Percentiles rank a stretch among this genome's conserved stretches.
These are phyloP conservation scores for Boletus reticulatus DNA, from an alignment of 768 basidiomycete genomes.

Conservation along the genomic window DNA sequence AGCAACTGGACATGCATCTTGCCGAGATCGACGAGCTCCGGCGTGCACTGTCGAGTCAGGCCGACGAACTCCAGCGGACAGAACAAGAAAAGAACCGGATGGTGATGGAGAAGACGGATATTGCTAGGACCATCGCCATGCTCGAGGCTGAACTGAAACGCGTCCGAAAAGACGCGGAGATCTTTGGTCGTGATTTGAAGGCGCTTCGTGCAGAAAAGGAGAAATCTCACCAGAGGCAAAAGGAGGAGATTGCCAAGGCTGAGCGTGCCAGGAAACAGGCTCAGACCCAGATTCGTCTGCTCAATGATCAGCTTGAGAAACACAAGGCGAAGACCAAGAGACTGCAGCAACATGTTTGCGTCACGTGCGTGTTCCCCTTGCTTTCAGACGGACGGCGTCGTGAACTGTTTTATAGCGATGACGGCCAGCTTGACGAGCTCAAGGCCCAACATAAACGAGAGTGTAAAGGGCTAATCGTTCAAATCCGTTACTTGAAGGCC, in stretches of 20 bases:
- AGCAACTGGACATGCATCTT: slow-evolving; percentile 69
- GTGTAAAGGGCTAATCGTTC: slow-evolving; percentile 86
- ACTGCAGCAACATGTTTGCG: slow-evolving; percentile 56
- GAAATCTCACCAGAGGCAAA: slow-evolving; percentile 50
- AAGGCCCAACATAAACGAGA: slow-evolving; percentile 77
- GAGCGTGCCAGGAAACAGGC: slow-evolving; percentile 67
- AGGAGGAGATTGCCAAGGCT: slow-evolving; percentile 52
- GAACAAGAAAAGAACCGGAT: slow-evolving; percentile 65
- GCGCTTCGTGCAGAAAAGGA: slow-evolving; percentile 66
- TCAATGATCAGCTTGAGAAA: slow-evolving; percentile 63
- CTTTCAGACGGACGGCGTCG: not conserved
- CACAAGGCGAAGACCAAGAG: slow-evolving; percentile 42
- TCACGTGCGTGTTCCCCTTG: slow-evolving; percentile 43
- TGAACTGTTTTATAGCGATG: slow-evolving; percentile 40
- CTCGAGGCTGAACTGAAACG: slow-evolving; percentile 75
- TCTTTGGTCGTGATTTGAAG: slow-evolving; percentile 76
- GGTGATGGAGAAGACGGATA: slow-evolving; percentile 59
- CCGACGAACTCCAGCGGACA: slow-evolving; percentile 58
- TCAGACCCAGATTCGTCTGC: slow-evolving; percentile 59
- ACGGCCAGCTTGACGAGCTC: slow-evolving; percentile 49
- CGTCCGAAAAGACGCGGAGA: slow-evolving; percentile 73
- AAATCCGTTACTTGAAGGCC: slow-evolving; percentile 89
- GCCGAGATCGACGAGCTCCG: slow-evolving; percentile 78
- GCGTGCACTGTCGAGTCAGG: slow-evolving; percentile 58
- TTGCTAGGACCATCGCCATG: slow-evolving; percentile 60